phyloP scores from a whole-genome alignment of 495 filamentous ascomycete genomes.

The Venustampulla echinocandica region DNA sequence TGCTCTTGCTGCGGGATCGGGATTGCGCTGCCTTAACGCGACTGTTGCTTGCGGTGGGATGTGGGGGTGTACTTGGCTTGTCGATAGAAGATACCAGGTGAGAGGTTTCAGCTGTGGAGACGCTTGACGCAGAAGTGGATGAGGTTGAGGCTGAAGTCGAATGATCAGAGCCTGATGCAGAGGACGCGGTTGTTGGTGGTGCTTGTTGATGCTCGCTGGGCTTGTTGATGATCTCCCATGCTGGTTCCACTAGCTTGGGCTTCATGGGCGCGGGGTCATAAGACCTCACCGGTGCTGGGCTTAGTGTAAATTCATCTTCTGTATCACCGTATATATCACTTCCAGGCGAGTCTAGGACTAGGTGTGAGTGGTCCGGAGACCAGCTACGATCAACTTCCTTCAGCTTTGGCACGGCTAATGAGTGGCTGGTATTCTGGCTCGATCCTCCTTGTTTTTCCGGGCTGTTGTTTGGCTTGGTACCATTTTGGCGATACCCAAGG shows the following conservation, averaged over 20 bases:
- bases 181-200: background rate
- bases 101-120: slow-evolving; percentile 7
- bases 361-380: slow-evolving; percentile 33
- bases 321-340: slow-evolving; percentile 29
- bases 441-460: too few species aligned
- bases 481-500: too few species aligned
- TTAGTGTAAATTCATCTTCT: slow-evolving; percentile 22
- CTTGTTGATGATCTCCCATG: slow-evolving; percentile 43
- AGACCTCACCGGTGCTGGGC: slow-evolving; percentile 14
- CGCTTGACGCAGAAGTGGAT: slow-evolving; percentile 10
- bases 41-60: background rate
- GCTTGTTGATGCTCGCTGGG: slow-evolving; percentile 14
- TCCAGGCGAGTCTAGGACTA: slow-evolving; percentile 40
- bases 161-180: slow-evolving; percentile 10
- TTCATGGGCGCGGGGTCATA: slow-evolving; percentile 18
- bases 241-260: slow-evolving; percentile 31
- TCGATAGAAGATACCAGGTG: background rate
- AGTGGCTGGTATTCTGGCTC: slow-evolving; percentile 1
- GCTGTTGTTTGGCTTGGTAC: too few species aligned
- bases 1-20: background rate
- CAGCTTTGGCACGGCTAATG: slow-evolving; percentile 1
- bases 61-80: background rate
- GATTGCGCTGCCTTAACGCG: background rate
- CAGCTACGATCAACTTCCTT: slow-evolving; percentile 23
- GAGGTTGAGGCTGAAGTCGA: slow-evolving; percentile 13